These are phyloP conservation scores for Arctium minus DNA, from an alignment of 129 eudicot genomes.

Conservation along the genomic window DNA sequence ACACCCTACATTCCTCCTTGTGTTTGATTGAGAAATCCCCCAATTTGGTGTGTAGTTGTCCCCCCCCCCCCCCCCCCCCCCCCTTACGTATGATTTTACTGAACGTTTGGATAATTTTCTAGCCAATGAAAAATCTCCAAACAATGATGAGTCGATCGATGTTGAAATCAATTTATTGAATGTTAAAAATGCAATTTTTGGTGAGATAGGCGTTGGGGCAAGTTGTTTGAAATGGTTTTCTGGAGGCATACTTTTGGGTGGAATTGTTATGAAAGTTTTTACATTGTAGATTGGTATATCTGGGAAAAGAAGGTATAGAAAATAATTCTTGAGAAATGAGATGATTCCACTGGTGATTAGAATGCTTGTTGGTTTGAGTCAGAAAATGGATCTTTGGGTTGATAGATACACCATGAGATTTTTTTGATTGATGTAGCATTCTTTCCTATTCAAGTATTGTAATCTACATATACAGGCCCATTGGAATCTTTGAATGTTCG, in stretches of 20 bases:
- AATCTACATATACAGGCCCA: background rate
- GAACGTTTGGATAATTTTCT: background rate
- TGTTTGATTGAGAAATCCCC: background rate
- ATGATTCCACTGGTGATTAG: background rate
- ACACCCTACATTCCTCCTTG: background rate
- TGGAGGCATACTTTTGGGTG: background rate
- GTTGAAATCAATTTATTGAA: background rate
- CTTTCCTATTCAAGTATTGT: background rate
- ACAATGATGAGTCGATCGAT: background rate
- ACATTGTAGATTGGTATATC: background rate
- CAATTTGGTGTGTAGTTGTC: background rate
- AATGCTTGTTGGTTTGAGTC: background rate
- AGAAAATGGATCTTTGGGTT: background rate
- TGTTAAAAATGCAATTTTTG: background rate
- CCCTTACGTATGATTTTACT: background rate
- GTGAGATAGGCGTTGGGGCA: background rate
- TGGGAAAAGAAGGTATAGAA: constrained; percentile 55
- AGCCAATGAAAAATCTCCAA: background rate
- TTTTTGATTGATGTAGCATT: background rate
- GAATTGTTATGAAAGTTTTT: background rate
- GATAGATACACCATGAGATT: background rate
- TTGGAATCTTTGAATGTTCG: background rate
- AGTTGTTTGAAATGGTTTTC: background rate
- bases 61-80: background rate
- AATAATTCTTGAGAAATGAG: background rate